Percentiles rank a stretch among this genome's conserved stretches.
Evolutionary conservation across 768 basidiomycete species (phyloP).

Genomic region (Cystobasidium tubakii): DNA sequence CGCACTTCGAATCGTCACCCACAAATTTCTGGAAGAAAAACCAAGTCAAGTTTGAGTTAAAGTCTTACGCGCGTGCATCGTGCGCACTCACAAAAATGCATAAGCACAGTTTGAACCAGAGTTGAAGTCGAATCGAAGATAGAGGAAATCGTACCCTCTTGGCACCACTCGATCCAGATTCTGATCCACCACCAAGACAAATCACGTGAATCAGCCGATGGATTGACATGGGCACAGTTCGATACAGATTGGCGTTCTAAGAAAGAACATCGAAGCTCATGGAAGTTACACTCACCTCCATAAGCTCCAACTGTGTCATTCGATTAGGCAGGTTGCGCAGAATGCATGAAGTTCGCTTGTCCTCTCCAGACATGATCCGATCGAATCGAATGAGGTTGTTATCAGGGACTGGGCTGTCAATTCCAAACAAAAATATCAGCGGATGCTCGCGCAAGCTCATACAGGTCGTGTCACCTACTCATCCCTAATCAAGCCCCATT

Average conservation of each 20-base stretch:
- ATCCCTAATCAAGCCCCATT: conserved; percentile 28
- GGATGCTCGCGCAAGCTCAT: too few relatives aligned
- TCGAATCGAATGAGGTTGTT: conserved; percentile 63
- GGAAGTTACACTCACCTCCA: not conserved
- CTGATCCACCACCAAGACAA: conserved; percentile 4
- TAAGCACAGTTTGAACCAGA: conserved; percentile 49
- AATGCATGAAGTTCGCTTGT: conserved; percentile 53
- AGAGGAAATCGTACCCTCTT: conserved; percentile 53
- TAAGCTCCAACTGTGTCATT: conserved; percentile 39
- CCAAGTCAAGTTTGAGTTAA: too few relatives aligned
- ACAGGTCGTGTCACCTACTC: too few relatives aligned
- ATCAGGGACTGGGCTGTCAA: conserved; percentile 34
- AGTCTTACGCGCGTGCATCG: too few relatives aligned
- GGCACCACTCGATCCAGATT: conserved; percentile 29
- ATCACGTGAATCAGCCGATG: conserved; percentile 40
- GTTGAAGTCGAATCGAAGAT: conserved; percentile 54
- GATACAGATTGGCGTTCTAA: conserved; percentile 31
- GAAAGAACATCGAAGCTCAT: not conserved
- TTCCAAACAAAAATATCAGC: too few relatives aligned
- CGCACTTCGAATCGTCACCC: too few relatives aligned
- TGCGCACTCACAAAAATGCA: conserved; percentile 71
- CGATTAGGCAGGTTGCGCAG: conserved; percentile 91
- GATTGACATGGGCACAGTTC: too few relatives aligned
- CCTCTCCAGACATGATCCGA: conserved; percentile 65
- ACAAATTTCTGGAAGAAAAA: too few relatives aligned